Evolutionary conservation across 176 grass and related monocot genomes (phyloP).

Genomic region (Pontederia paniculata): DNA sequence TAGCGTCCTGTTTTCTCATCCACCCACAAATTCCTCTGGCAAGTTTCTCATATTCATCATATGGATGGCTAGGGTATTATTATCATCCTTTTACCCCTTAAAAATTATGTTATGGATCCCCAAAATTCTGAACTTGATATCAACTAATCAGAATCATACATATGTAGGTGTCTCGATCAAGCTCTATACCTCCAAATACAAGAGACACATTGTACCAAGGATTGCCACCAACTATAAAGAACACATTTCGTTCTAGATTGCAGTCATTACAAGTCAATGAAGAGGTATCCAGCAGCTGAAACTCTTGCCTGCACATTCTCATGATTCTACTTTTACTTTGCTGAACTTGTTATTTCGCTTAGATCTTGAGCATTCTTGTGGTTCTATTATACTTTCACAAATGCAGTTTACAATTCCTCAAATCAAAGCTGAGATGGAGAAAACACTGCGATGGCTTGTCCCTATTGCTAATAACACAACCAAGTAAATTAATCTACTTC

Average conservation of each 20-base stretch:
- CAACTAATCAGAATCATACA: not conserved
- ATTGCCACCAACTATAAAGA: slow-evolving; percentile 72
- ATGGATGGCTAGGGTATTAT: not conserved
- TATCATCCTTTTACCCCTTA: not conserved
- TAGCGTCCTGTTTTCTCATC: not conserved
- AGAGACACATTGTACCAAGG: slow-evolving; percentile 82
- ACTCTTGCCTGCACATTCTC: not conserved
- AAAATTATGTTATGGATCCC: not conserved
- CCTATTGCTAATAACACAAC: slow-evolving; percentile 79
- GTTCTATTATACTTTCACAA: slow-evolving; percentile 23
- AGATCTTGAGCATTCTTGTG: not conserved
- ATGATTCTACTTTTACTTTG: slow-evolving; percentile 7
- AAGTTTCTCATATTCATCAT: not conserved
- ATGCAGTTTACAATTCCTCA: slow-evolving; percentile 60
- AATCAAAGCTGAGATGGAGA: slow-evolving; percentile 98
- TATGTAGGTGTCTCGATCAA: slow-evolving; percentile 59
- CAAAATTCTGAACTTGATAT: not conserved
- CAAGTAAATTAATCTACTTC: slow-evolving; percentile 41
- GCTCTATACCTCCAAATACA: slow-evolving; percentile 40
- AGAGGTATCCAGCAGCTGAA: slow-evolving; percentile 42
- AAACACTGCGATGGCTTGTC: slow-evolving; percentile 83
- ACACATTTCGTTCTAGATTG: slow-evolving; percentile 46
- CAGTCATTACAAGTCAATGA: slow-evolving; percentile 67
- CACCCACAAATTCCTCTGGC: not conserved
- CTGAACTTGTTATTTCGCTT: not conserved